These are phyloP conservation scores for Macrolepiota dolichaula DNA, from an alignment of 768 basidiomycete species.

Conservation along the genomic window DNA sequence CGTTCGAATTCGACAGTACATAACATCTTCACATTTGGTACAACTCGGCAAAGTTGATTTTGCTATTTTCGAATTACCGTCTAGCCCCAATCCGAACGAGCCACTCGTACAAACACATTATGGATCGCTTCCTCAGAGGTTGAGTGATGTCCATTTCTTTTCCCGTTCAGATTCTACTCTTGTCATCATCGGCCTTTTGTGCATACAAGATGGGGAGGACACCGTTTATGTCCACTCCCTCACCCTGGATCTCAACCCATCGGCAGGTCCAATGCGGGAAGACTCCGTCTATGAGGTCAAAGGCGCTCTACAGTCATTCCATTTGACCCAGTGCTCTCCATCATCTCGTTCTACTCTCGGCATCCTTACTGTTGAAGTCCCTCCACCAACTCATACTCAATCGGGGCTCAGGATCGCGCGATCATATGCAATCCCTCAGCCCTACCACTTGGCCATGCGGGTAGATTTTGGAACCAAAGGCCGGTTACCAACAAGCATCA, in stretches of 20 bases:
- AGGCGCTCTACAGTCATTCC: neutral
- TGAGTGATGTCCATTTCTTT: neutral
- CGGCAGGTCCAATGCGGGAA: neutral
- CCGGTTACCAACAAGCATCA: neutral
- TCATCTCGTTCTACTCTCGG: constrained; percentile 3
- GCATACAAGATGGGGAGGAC: neutral
- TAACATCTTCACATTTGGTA: neutral
- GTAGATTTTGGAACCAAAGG: neutral
- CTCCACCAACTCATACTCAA: neutral
- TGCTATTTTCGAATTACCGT: neutral
- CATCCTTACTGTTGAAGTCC: neutral
- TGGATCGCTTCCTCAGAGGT: neutral
- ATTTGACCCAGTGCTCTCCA: neutral
- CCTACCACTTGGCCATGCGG: neutral
- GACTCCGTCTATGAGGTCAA: neutral
- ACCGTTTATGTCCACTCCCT: neutral
- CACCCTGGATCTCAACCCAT: neutral
- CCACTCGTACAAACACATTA: neutral
- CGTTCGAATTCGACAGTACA: neutral
- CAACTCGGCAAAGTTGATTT: neutral
- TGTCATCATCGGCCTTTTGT: neutral
- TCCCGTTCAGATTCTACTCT: constrained; percentile 1
- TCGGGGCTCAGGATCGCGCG: neutral
- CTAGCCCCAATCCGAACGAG: neutral
- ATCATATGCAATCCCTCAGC: no score